Percentiles rank a stretch among this genome's conserved stretches.
Conservation (phyloP, 805 yeast genomes). For the Candida anglica region DNA sequence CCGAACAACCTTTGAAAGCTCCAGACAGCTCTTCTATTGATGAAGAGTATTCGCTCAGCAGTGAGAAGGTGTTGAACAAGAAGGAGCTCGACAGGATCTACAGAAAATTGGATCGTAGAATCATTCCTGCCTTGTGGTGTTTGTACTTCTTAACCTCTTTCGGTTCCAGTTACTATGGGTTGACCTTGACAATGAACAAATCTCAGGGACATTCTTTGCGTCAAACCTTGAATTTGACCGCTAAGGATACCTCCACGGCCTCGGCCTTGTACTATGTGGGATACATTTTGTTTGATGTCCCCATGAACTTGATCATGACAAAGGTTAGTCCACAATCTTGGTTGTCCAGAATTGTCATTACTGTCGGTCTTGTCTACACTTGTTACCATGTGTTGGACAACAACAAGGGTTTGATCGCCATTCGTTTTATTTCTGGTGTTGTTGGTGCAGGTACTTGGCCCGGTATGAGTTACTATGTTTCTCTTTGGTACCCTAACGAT, state of each 20-base stretch:
- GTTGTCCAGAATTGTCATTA: slow-evolving; percentile 72
- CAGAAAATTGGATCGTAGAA: slow-evolving; percentile 61
- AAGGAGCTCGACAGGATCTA: slow-evolving; percentile 51
- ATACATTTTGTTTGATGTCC: slow-evolving; percentile 78
- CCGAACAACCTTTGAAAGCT: no score
- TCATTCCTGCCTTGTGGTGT: slow-evolving; percentile 80
- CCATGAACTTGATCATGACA: slow-evolving; percentile 87
- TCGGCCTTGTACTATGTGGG: slow-evolving; percentile 82
- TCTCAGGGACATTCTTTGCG: slow-evolving; percentile 57
- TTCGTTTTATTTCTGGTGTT: slow-evolving; percentile 68
- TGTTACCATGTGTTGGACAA: slow-evolving; percentile 64
- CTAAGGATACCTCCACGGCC: slow-evolving; percentile 66
- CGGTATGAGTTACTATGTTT: slow-evolving; percentile 78
- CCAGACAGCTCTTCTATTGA: no score
- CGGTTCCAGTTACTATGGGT: slow-evolving; percentile 74
- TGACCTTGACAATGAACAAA: slow-evolving; percentile 74
- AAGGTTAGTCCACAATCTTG: slow-evolving; percentile 78
- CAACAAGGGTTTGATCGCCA: slow-evolving; percentile 61
- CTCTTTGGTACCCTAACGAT: slow-evolving; percentile 81
- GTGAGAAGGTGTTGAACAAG: no score
- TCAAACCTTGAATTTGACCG: slow-evolving; percentile 45
- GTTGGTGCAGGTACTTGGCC: slow-evolving; percentile 92
- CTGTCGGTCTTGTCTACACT: slow-evolving; percentile 73
- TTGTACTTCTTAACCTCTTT: slow-evolving; percentile 76
- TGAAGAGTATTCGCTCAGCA: no score